Evolutionary conservation across 2,329 filamentous ascomycete species (phyloP).

Genomic region (Aspergillus puulaauensis): DNA sequence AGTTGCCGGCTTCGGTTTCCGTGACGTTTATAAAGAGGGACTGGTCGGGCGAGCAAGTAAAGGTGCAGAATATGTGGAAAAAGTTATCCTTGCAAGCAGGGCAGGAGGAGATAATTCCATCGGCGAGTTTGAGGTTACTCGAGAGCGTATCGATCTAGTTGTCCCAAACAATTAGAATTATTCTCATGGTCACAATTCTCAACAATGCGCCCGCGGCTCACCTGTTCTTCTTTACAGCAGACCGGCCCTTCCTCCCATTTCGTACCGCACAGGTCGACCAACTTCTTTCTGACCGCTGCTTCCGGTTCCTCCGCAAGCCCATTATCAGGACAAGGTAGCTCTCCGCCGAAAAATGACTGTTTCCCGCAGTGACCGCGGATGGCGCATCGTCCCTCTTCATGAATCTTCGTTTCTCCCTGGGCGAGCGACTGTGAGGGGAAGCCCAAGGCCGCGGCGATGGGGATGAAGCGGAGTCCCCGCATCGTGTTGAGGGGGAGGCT

Average conservation of each 20-base stretch:
- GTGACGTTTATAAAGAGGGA: conserved; percentile 95
- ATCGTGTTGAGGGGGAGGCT: conserved; percentile 21
- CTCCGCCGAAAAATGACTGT: conserved; percentile 82
- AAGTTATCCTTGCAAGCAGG: conserved; percentile 98
- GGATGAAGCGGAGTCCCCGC: conserved; percentile 30
- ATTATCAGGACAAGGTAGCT: conserved; percentile 92
- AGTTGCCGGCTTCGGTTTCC: conserved; percentile 57
- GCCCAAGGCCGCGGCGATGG: conserved; percentile 27
- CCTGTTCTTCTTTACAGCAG: conserved; percentile 82
- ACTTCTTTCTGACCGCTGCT: conserved; percentile 68
- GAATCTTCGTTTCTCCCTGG: conserved; percentile 52
- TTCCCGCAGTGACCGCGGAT: conserved; percentile 91
- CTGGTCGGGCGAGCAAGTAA: conserved; percentile 96
- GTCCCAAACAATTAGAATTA: neutral
- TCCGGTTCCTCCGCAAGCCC: conserved; percentile 74
- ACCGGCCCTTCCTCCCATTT: conserved; percentile 83
- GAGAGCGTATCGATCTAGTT: conserved; percentile 72
- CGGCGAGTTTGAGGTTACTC: conserved; percentile 81
- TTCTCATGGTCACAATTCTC: too few relatives aligned
- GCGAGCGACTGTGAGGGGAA: conserved; percentile 28
- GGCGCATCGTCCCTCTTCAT: conserved; percentile 85
- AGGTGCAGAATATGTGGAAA: conserved; percentile 96
- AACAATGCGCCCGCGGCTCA: conserved; percentile 16
- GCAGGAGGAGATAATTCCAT: conserved; percentile 86
- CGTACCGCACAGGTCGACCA: conserved; percentile 81